Percentiles rank a stretch among this genome's conserved stretches.
phyloP scores from a whole-genome alignment of 768 basidiomycete species.

The Mycena polygramma region DNA sequence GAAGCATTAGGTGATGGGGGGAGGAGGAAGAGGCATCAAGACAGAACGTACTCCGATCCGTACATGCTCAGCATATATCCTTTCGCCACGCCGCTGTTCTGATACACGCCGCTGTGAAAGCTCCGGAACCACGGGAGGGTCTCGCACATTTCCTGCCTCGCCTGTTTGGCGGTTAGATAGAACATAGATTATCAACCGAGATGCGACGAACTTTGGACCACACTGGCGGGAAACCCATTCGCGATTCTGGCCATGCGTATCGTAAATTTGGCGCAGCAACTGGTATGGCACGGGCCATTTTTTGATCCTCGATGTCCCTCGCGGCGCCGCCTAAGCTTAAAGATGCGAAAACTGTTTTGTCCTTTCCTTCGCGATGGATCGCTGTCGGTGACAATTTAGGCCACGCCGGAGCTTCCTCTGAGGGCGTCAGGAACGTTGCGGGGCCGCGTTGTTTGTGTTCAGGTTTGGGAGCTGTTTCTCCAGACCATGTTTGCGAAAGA shows the following conservation, averaged over 20 bases:
- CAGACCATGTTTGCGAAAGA: too few relatives aligned
- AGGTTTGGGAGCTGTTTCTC: too few relatives aligned
- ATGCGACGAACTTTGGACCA: slow-evolving; percentile 11
- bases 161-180: not conserved
- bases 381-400: too few relatives aligned
- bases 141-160: slow-evolving; percentile 27
- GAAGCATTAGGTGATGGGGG: too few relatives aligned
- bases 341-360: too few relatives aligned
- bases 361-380: too few relatives aligned
- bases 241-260: slow-evolving; percentile 6
- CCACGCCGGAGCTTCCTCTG: too few relatives aligned
- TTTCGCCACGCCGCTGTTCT: slow-evolving; percentile 6
- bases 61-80: slow-evolving; percentile 22
- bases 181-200: not conserved
- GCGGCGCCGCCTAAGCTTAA: too few relatives aligned
- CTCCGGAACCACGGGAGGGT: slow-evolving; percentile 18
- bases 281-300: not conserved
- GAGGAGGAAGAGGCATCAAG: too few relatives aligned
- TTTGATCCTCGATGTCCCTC: not conserved
- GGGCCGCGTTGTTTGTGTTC: too few relatives aligned
- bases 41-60: slow-evolving; percentile 4
- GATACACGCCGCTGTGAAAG: slow-evolving; percentile 26
- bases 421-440: too few relatives aligned
- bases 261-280: not conserved
- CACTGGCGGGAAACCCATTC: slow-evolving; percentile 2